Evolutionary conservation across 495 filamentous ascomycete genomes (phyloP), one percentile per base, ranked within the genome.

Genomic region (Penicillium tannophilum): DNA sequence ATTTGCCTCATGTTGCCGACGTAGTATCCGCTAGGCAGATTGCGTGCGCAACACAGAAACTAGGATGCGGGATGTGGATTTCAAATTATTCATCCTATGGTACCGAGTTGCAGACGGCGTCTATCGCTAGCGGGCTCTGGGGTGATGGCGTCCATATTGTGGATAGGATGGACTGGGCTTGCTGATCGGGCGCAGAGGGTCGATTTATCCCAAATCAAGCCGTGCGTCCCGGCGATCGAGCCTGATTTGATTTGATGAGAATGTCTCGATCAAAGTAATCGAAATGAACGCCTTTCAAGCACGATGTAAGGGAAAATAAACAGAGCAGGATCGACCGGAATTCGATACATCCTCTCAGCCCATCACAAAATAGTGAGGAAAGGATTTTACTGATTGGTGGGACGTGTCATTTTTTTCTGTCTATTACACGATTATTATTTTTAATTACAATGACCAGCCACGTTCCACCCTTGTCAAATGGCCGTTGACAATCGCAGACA

Each of bases 81-180:
- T 5, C 39, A 41, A 3, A 6, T 14, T 35, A 3, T 12, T 35
- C 6, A 10, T n/a, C 16, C 16, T 41, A 0, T 41, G 39, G 39
- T 41, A 41, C 39, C 55, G 42, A 50, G 48, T 49, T 62, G 48
- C 58, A 59, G 58, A 52, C 59, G 66, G 66, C 66, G 66, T 62
- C 66, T 69, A 69, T 67, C 66, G 63, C 63, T 68, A 63, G 64
- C 36, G 46, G 63, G 56, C 9, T 26, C 49, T 42, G 63, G 58
- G 48, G 47, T 42, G 44, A 60, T 63, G 58, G 63, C 60, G 63
- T 67, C 46, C 59, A 60, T 52, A 41, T n/a, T 41, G 39, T 48
- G 57, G 59, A 45, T 61, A 30, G 11, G 42, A 19, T 7, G 45
- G 16, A 16, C 16, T 41, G 39, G 39, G 39, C 39, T 41, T 41